Conservation (phyloP, 2,329 filamentous ascomycete genomes). For the Cercospora sp. region DNA sequence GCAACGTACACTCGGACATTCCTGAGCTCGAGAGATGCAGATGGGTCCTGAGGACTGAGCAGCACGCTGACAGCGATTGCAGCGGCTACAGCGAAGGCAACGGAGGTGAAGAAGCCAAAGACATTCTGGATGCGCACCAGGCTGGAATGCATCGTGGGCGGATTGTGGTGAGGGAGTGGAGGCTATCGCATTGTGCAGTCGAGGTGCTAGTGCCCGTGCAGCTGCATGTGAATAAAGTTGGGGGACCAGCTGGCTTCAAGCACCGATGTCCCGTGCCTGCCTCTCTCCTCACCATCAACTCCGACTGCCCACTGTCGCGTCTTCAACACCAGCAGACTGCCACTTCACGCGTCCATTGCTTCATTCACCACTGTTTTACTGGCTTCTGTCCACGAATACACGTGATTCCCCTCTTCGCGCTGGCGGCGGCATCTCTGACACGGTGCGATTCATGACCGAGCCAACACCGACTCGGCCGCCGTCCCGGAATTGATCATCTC, state of each 20-base stretch:
- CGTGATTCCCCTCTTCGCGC: not conserved
- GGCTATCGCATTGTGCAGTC: not conserved
- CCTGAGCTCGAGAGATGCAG: constrained; percentile 62
- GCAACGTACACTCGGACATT: constrained; percentile 79
- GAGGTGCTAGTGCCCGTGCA: not conserved
- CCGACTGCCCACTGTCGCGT: not conserved
- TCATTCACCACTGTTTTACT: not conserved
- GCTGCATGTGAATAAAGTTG: constrained; percentile 1
- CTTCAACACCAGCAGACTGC: not conserved
- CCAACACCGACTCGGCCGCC: not conserved
- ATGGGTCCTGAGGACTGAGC: constrained; percentile 66
- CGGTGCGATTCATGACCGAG: constrained; percentile 3
- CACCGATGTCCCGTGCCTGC: not conserved
- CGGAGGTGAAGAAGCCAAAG: constrained; percentile 97
- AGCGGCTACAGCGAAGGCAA: constrained; percentile 76
- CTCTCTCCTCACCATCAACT: not conserved
- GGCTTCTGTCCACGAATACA: not conserved
- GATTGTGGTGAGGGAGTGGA: not conserved
- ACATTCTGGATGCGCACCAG: constrained; percentile 84
- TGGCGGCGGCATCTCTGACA: constrained; percentile 8
- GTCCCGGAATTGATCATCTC: not conserved
- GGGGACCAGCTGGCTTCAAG: constrained; percentile 2
- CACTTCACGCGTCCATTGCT: not conserved
- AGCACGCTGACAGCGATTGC: constrained; percentile 81
- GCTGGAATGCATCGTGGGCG: constrained; percentile 75